Conservation (phyloP, 768 basidiomycete species). For the Russula earlei region DNA sequence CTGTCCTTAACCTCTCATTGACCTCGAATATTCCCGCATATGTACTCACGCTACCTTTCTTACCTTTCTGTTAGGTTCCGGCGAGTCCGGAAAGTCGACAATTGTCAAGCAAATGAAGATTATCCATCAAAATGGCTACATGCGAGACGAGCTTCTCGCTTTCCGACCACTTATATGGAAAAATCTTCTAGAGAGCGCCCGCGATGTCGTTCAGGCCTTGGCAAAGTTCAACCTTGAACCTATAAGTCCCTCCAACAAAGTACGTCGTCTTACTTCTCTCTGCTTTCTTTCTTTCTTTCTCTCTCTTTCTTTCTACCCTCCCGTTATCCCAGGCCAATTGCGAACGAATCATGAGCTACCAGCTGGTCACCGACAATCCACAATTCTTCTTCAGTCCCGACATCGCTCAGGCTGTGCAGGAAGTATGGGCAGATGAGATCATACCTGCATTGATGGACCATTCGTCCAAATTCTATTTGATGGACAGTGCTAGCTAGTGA, state of each 20-base stretch:
- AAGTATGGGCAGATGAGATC: constrained; percentile 64
- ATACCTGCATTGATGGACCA: constrained; percentile 43
- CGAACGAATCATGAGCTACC: constrained; percentile 55
- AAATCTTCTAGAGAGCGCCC: constrained; percentile 83
- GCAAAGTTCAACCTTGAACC: constrained; percentile 79
- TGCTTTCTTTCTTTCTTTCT: constrained; percentile 13
- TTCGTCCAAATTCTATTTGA: constrained; percentile 76
- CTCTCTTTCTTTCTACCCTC: constrained; percentile 16
- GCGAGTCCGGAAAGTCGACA: constrained; percentile 91
- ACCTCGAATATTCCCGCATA: not conserved
- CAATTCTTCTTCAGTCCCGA: constrained; percentile 43
- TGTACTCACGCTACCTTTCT: not conserved
- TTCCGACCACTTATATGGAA: constrained; percentile 75
- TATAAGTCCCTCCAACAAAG: constrained; percentile 53
- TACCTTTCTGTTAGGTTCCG: constrained; percentile 54
- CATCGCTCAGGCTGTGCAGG: constrained; percentile 57
- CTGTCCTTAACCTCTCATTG: not conserved
- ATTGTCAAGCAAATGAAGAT: constrained; percentile 99
- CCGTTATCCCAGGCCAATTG: constrained; percentile 30
- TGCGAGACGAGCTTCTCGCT: constrained; percentile 60
- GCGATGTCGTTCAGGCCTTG: constrained; percentile 79
- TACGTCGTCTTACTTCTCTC: constrained; percentile 20
- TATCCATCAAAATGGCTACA: constrained; percentile 89
- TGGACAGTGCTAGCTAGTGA: constrained; percentile 90
- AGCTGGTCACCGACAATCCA: constrained; percentile 31